phyloP scores from a whole-genome alignment of 2,329 filamentous ascomycete genomes.

The Monilinia aucupariae region DNA sequence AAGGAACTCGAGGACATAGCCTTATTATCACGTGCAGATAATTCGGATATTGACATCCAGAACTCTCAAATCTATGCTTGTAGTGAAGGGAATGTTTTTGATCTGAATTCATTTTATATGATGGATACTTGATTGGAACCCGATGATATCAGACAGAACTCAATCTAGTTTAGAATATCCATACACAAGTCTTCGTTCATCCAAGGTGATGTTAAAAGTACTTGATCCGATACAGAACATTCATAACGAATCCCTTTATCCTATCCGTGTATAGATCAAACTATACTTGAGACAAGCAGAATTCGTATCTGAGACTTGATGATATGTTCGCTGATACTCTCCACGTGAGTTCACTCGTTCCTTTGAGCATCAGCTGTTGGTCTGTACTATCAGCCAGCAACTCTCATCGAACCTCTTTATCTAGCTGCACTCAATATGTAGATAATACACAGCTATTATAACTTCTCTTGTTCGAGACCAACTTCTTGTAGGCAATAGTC shows the following conservation, averaged over 20 bases:
- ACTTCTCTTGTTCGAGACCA: background rate
- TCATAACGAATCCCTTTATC: background rate
- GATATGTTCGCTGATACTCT: background rate
- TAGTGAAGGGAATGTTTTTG: no score
- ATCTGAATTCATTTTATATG: background rate
- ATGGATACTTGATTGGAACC: background rate
- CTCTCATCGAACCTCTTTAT: background rate
- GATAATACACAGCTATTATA: background rate
- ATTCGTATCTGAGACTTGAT: background rate
- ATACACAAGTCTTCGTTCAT: background rate
- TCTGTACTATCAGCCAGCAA: background rate
- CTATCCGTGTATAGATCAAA: no score
- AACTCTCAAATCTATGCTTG: background rate
- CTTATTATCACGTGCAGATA: background rate
- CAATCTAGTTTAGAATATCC: no score
- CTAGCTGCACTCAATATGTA: no score
- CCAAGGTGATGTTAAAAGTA: background rate
- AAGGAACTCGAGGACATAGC: constrained; percentile 4
- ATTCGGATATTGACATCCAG: background rate
- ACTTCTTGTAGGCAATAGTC: background rate
- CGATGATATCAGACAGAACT: background rate
- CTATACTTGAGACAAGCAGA: background rate
- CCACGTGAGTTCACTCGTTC: background rate
- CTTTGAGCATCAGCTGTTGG: background rate
- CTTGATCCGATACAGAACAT: background rate